A percentile compares a stretch with the other conserved stretches of the same genome.
Conservation (phyloP, 179 eudicot species). For the Spinacia oleracea region DNA sequence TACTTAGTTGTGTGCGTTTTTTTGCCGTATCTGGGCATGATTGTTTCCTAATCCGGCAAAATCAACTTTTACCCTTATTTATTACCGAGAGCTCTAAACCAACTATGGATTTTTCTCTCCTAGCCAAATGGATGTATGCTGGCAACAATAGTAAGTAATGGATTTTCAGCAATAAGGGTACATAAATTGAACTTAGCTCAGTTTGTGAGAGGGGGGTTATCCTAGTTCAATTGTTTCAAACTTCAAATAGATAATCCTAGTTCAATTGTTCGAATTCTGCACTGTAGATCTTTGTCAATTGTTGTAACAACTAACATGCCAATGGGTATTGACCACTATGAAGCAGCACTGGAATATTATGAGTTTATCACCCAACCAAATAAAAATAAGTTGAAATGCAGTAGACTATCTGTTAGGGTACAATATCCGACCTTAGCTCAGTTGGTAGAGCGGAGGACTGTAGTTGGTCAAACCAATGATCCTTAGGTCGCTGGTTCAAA, state of each 20-base stretch:
- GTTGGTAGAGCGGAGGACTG: slow-evolving; percentile 3
- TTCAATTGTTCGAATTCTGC: slow-evolving; percentile 20
- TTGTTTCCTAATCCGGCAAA: no score
- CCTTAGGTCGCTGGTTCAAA: slow-evolving; percentile 80
- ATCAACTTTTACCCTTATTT: background rate
- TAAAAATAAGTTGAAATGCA: no score
- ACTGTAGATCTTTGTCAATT: background rate
- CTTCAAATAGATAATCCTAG: slow-evolving; percentile 15
- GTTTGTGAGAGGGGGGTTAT: background rate
- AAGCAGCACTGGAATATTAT: no score
- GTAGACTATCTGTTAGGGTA: background rate
- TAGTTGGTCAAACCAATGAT: slow-evolving; percentile 16
- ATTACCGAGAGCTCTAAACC: no score
- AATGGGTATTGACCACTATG: no score
- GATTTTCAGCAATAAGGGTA: background rate
- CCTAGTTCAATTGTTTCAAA: no score
- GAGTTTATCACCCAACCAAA: no score
- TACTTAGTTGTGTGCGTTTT: no score
- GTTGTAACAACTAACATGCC: no score
- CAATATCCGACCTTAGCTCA: background rate
- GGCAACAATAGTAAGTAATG: background rate
- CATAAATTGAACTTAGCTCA: background rate
- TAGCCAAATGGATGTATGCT: no score
- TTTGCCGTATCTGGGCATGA: no score
- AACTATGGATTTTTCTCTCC: no score